Conservation (phyloP, 306 rosid species). For the Pterocarpus santalinus region DNA sequence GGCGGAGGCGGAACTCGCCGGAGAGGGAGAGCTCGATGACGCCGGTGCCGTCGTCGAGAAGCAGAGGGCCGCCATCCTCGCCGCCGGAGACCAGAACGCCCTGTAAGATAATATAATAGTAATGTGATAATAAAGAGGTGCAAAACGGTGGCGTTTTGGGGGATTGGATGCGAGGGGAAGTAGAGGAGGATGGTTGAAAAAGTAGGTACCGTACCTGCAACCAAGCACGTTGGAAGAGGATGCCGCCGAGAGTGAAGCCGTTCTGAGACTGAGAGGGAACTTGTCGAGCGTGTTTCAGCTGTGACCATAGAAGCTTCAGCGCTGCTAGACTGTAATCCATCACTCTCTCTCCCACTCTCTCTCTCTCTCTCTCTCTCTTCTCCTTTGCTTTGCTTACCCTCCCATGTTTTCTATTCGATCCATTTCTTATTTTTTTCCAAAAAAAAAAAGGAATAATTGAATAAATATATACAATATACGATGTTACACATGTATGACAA, state of each 20-base stretch:
- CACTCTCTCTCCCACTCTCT: neutral
- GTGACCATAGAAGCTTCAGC: constrained; percentile 67
- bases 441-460: too few species aligned
- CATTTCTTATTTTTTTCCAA: too few species aligned
- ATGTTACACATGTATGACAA: too few species aligned
- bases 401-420: too few species aligned
- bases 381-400: neutral
- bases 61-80: constrained; percentile 42
- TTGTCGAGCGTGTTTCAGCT: constrained; percentile 66
- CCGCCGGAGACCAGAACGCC: constrained; percentile 66
- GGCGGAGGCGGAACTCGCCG: constrained; percentile 62
- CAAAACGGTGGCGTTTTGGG: constrained; percentile 33
- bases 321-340: constrained; percentile 88
- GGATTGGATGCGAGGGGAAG: neutral
- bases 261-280: constrained; percentile 50
- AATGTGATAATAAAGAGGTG: neutral
- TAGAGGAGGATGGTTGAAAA: too few species aligned
- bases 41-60: constrained; percentile 87
- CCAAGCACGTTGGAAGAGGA: constrained; percentile 92
- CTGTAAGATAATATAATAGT: constrained; percentile 34
- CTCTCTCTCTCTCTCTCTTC: neutral
- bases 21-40: constrained; percentile 66
- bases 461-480: too few species aligned
- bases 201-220: constrained; percentile 58
- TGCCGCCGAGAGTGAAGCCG: constrained; percentile 63